Conservation (phyloP, 495 filamentous ascomycete genomes). For the Hypoxylon lienhwacheense region DNA sequence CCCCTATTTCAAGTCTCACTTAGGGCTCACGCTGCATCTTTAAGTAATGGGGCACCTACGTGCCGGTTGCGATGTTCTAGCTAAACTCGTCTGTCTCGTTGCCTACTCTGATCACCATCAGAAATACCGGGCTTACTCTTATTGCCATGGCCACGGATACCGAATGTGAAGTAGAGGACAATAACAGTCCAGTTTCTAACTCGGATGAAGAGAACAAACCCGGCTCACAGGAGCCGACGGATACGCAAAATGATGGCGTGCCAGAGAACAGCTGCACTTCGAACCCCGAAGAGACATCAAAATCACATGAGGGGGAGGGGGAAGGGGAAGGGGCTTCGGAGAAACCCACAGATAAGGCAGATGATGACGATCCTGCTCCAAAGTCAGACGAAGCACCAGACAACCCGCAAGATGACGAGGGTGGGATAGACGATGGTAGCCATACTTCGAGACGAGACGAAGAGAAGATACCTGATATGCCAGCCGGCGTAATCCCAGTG, state of each 20-base stretch:
- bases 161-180: slow-evolving; percentile 1
- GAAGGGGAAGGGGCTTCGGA: background rate
- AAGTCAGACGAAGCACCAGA: slow-evolving; percentile 1
- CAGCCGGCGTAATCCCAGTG: background rate
- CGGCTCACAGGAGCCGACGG: background rate
- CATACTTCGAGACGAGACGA: slow-evolving; percentile 15
- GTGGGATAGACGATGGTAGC: slow-evolving; percentile 13
- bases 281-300: background rate
- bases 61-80: slow-evolving; percentile 18
- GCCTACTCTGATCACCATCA: slow-evolving; percentile 9
- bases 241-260: background rate
- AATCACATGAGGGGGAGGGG: background rate
- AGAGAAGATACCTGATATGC: slow-evolving; percentile 15
- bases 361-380: slow-evolving; percentile 2
- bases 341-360: slow-evolving; percentile 5
- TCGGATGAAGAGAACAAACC: slow-evolving; percentile 11
- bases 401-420: background rate
- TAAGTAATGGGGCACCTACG: slow-evolving; percentile 22
- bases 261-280: background rate
- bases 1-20: slow-evolving; percentile 8
- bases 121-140: slow-evolving; percentile 12
- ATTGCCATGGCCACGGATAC: slow-evolving; percentile 16
- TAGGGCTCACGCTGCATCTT: slow-evolving; percentile 1
- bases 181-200: background rate
- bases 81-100: slow-evolving; percentile 26